Base-by-base conservation (phyloP, 2,329 filamentous ascomycete species). In the Botrytis medusae region DNA sequence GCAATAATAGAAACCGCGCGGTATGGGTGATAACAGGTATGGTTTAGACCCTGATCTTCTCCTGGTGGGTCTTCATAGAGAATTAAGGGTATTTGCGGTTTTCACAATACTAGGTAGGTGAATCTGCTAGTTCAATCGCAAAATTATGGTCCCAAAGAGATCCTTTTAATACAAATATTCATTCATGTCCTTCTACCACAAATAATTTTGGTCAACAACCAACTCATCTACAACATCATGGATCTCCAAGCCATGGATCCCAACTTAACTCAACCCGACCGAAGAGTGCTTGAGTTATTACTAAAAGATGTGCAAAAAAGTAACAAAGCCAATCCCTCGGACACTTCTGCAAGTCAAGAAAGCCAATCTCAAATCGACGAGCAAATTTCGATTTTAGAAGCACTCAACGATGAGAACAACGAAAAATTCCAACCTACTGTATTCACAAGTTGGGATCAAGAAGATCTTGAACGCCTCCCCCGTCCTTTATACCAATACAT, bases 401-500 rank as follows among this genome's bases (percentile, higher is more conserved):
- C 72, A 42, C 59, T 74, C 20, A 74, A 72, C 48, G 73, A 74
- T 48, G 73, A 72, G 44, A 69, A 60, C n/a, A 69, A 69, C 57
- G 61, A 67, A 22, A 69, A 74, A 42, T 78, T 78, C 46, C 75
- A 78, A 37, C 76, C 77, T 46, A 78, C 76, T 42, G 71, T 78
- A n/a, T 78, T 75, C 62, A 75, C 72, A 20, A 73, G 71, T 25
- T 77, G 76, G 76, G 77, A 77, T 48, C 72, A 76, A 59, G 71
- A 77, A 46, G 71, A 72, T n/a, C 70, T 76, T 32, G 73, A 72
- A 6, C 71, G 75, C 65, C 68, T 77, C n/a, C 75, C 77, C 42
- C 72, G 44, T 25, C 67, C 73, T 42, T 40, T 75, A 44, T 65
- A 64, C 18, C 59, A 68, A 37, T 59, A 63, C 8, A 34, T 77